Evolutionary conservation across 441 rosid genomes (phyloP).

Genomic region (Eruca vesicaria): DNA sequence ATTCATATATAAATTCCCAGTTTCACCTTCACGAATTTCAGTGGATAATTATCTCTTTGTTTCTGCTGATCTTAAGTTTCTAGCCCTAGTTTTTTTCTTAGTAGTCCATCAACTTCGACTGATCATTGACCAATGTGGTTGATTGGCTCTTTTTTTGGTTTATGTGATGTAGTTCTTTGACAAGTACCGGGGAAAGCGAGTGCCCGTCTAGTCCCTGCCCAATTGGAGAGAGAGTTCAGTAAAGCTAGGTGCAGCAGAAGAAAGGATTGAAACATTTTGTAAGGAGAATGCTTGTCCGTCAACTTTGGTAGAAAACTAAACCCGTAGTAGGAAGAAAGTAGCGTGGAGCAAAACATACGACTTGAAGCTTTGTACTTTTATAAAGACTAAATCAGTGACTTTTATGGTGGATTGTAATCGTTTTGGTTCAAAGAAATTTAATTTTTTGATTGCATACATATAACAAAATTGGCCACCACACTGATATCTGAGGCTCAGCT

Average conservation of each 20-base stretch:
- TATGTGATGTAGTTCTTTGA: constrained; percentile 34
- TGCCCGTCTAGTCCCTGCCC: constrained; percentile 27
- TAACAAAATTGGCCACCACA: not conserved
- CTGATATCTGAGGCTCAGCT: not conserved
- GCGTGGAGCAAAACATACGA: constrained; percentile 14
- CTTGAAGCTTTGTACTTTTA: constrained; percentile 21
- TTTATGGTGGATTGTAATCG: not conserved
- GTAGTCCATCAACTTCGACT: not conserved
- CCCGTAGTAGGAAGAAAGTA: constrained; percentile 1
- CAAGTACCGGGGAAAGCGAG: constrained; percentile 42
- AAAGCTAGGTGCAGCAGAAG: constrained; percentile 22
- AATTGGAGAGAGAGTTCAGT: constrained; percentile 1
- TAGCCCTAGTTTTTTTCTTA: constrained; percentile 4
- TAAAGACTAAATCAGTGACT: constrained; percentile 10
- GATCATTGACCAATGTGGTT: not conserved
- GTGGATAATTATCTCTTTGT: not conserved
- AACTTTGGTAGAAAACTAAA: constrained; percentile 22
- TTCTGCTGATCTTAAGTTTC: constrained; percentile 5
- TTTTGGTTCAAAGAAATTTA: not conserved
- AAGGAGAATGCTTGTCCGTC: constrained; percentile 2
- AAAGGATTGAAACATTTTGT: constrained; percentile 6
- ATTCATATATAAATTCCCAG: not conserved
- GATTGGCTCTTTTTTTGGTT: not conserved
- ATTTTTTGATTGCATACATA: not conserved
- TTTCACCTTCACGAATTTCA: not conserved